Conservation (phyloP, 2,329 filamentous ascomycete genomes). For the Aspergillus awamori region DNA sequence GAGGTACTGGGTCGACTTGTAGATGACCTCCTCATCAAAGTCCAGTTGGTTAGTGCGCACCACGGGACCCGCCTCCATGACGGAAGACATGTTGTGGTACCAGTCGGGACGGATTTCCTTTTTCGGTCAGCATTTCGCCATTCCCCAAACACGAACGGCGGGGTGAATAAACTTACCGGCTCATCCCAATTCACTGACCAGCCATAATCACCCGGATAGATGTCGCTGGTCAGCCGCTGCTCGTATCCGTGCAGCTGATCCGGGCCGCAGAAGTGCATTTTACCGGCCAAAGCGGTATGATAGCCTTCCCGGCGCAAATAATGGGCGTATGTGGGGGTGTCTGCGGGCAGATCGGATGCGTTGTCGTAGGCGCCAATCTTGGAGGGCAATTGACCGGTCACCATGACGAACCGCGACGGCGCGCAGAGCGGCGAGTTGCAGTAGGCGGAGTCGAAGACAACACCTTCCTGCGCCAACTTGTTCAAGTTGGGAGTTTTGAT, state of each 20-base stretch:
- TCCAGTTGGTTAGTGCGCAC: slow-evolving; percentile 93
- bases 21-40: slow-evolving; percentile 96
- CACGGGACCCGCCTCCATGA: slow-evolving; percentile 84
- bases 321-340: slow-evolving; percentile 88
- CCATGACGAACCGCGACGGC: slow-evolving; percentile 91
- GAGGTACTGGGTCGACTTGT: slow-evolving; percentile 83
- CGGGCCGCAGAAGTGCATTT: slow-evolving; percentile 93
- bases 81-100: slow-evolving; percentile 95
- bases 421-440: slow-evolving; percentile 92
- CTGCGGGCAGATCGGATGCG: slow-evolving; percentile 78
- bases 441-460: slow-evolving; percentile 92
- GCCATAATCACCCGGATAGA: slow-evolving; percentile 91
- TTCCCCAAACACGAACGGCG: not conserved
- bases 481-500: slow-evolving; percentile 94
- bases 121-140: slow-evolving; percentile 16
- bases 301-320: slow-evolving; percentile 84
- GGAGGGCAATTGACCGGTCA: slow-evolving; percentile 86
- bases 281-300: slow-evolving; percentile 86
- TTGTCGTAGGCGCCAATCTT: slow-evolving; percentile 94
- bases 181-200: slow-evolving; percentile 97
- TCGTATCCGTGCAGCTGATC: slow-evolving; percentile 95
- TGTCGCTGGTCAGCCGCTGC: slow-evolving; percentile 88
- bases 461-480: slow-evolving; percentile 74
- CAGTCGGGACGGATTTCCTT: slow-evolving; percentile 72
- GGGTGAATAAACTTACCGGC: slow-evolving; percentile 54